Base-by-base conservation (phyloP, 2,329 filamentous ascomycete genomes). In the Colletotrichum sublineola region DNA sequence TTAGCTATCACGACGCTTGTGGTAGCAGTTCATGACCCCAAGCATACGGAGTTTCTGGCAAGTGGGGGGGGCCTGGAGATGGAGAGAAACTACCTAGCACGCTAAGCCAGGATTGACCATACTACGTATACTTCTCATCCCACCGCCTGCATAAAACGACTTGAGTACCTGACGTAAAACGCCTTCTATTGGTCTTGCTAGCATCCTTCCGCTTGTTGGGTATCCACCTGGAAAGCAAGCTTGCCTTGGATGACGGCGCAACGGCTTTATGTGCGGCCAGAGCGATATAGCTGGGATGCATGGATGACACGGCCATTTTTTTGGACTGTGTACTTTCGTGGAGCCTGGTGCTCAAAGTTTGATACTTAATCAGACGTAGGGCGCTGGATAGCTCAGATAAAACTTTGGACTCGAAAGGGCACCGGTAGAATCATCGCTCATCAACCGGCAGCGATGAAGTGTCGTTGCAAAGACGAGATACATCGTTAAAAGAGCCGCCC, bases 91-190 rank as follows among this genome's bases (percentile, higher is more conserved):
- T 8, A 63, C 8, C 9, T 8, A 68, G 12, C 15, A 11, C 50
- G 58, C 40, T 38, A 9, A 31, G 62, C 31, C n/a, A 24, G 63
- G 55, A 24, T 55, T 36, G 40, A 31, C 33, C 52, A 8, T 33
- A n/a, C n/a, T n/a, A n/a, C n/a, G n/a, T n/a, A 14, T 53, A 40
- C 67, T 66, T 31, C 55, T 70, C 63, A 60, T 66, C 46, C 15
- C 38, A 9, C 65, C 36, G 44, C 53, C 62, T 15, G 62, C 67
- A 58, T 29, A 63, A 48, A 57, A 57, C 33, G 63, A 67, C 67
- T 46, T 61, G 55, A 61, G 18, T 40, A 46, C 31, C 53, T 8
- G 8, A 67, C n/a, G 60, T 56, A 40, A 31, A 24, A 40, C 31
- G 46, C 3, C 46, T 55, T 18, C 46, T n/a, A 67, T 70, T 70